Evolutionary conservation across 2,329 filamentous ascomycete genomes (phyloP).

Genomic region (Talaromyces islandicus): DNA sequence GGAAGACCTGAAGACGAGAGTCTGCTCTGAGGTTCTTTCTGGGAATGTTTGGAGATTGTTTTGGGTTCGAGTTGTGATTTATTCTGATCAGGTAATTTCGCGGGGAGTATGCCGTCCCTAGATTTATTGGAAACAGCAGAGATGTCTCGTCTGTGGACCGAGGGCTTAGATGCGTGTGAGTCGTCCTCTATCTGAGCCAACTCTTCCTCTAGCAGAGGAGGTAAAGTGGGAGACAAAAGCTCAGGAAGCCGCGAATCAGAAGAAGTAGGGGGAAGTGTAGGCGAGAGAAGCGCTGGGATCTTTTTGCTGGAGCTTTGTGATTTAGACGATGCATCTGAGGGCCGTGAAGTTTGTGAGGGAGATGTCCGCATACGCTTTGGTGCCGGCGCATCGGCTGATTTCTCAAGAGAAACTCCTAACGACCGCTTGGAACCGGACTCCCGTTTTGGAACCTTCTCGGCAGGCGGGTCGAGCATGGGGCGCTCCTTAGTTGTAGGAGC

Average conservation of each 20-base stretch:
- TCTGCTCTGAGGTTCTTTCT: conserved; percentile 13
- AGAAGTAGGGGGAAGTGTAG: conserved; percentile 39
- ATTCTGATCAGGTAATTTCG: conserved; percentile 14
- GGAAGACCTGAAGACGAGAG: conserved; percentile 2
- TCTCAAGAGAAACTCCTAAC: conserved; percentile 1
- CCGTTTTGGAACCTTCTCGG: conserved; percentile 3
- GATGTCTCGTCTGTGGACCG: conserved; percentile 14
- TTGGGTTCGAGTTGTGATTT: conserved; percentile 13
- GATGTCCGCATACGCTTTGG: conserved; percentile 38
- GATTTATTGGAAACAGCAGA: conserved; percentile 13
- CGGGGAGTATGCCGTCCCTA: conserved; percentile 13
- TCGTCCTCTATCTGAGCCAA: conserved; percentile 39
- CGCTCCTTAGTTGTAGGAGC: conserved; percentile 4
- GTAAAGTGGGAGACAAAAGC: conserved; percentile 54
- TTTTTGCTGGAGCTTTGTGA: conserved; percentile 16
- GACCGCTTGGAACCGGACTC: conserved; percentile 12
- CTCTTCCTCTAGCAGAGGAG: conserved; percentile 50
- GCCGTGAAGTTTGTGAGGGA: conserved; percentile 18
- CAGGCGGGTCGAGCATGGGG: neutral
- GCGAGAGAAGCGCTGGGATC: conserved; percentile 33
- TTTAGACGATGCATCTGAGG: conserved; percentile 18
- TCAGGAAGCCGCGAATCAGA: conserved; percentile 40
- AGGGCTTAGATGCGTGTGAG: conserved; percentile 14
- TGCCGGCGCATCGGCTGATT: conserved; percentile 16
- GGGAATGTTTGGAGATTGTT: conserved; percentile 13